These are phyloP conservation scores for Boletus coccyginus DNA, from an alignment of 768 basidiomycete species.

Conservation along the genomic window DNA sequence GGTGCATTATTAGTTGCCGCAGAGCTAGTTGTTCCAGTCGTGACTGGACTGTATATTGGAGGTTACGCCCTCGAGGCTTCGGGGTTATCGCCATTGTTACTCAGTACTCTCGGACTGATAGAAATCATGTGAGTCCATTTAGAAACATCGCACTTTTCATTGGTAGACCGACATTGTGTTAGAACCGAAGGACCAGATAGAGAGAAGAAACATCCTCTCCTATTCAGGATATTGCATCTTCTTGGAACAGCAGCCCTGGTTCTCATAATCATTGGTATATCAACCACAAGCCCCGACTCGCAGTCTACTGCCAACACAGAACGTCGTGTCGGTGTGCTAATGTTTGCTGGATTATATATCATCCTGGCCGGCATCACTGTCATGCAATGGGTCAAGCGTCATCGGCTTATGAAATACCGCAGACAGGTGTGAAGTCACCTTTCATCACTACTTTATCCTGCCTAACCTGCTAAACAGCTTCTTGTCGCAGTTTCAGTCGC, in stretches of 20 bases:
- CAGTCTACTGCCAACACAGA: slow-evolving; percentile 24
- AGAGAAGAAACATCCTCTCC: not conserved
- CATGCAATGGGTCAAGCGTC: slow-evolving; percentile 52
- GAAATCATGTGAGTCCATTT: slow-evolving; percentile 32
- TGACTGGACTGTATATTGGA: slow-evolving; percentile 47
- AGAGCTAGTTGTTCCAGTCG: slow-evolving; percentile 39
- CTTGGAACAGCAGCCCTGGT: slow-evolving; percentile 27
- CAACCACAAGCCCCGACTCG: slow-evolving; percentile 11
- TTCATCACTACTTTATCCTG: slow-evolving; percentile 1
- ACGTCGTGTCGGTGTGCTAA: slow-evolving; percentile 33
- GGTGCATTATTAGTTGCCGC: slow-evolving; percentile 57
- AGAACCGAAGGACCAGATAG: slow-evolving; percentile 32
- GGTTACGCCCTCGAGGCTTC: slow-evolving; percentile 44
- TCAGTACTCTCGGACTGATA: slow-evolving; percentile 37
- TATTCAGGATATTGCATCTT: slow-evolving; percentile 30
- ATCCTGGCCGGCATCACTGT: slow-evolving; percentile 44
- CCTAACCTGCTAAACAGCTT: slow-evolving; percentile 40
- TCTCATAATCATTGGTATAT: slow-evolving; percentile 35
- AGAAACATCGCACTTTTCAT: not conserved
- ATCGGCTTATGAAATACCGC: slow-evolving; percentile 28
- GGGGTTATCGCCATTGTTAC: slow-evolving; percentile 39
- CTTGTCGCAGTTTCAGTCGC: slow-evolving; percentile 52
- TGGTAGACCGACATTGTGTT: slow-evolving; percentile 1
- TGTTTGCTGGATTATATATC: slow-evolving; percentile 38
- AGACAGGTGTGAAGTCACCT: slow-evolving; percentile 32